Conservation (phyloP, 305 asterid genomes). For the Stenogyne calaminthoides region DNA sequence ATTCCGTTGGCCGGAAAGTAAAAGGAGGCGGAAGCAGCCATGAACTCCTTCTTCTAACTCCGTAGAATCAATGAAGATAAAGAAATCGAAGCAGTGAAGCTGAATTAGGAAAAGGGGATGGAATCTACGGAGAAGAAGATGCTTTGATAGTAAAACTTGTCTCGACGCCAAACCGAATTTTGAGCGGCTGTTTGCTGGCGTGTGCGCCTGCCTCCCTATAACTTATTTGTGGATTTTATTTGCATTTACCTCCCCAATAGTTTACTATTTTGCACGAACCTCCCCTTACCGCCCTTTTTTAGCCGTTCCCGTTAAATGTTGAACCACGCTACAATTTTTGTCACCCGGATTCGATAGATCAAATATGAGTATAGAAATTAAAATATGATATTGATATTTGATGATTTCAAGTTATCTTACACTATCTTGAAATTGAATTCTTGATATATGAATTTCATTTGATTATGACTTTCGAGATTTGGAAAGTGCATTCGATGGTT, state of each 20-base stretch:
- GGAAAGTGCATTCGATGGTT: too few species aligned
- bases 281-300: background rate
- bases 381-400: too few species aligned
- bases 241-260: background rate
- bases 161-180: constrained; percentile 25
- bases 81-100: background rate
- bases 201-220: background rate
- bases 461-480: too few species aligned
- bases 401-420: too few species aligned
- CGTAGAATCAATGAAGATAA: background rate
- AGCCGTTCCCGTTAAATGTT: background rate
- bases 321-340: background rate
- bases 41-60: constrained; percentile 1
- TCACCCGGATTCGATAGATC: too few species aligned
- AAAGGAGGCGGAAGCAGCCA: constrained; percentile 47
- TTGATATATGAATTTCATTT: too few species aligned
- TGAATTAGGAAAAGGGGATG: constrained; percentile 22
- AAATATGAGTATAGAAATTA: background rate
- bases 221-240: background rate
- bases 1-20: constrained; percentile 51
- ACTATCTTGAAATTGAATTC: too few species aligned
- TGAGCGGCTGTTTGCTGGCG: constrained; percentile 21
- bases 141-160: constrained; percentile 35
- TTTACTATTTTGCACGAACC: background rate
- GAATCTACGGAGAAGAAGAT: constrained; percentile 30